Conservation (phyloP, 441 rosid genomes). For the Arabidopsis hybrid region DNA sequence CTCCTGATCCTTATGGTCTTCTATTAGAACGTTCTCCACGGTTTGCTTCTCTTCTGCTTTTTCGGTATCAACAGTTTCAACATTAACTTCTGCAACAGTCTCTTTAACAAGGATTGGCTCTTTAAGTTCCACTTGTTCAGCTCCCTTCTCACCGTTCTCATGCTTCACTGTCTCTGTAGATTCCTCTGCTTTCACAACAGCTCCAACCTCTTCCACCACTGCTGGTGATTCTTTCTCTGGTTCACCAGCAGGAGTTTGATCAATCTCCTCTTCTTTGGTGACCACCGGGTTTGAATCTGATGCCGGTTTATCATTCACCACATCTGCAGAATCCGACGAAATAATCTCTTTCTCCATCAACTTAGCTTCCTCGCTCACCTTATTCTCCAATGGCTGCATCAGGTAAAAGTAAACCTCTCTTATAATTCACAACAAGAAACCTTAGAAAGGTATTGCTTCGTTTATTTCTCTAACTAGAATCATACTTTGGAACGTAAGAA, state of each 20-base stretch:
- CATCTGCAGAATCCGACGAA: slow-evolving; percentile 24
- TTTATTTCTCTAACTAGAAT: not conserved
- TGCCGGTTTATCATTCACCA: slow-evolving; percentile 20
- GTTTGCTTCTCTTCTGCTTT: slow-evolving; percentile 34
- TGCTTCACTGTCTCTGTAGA: slow-evolving; percentile 25
- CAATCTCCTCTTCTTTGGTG: slow-evolving; percentile 28
- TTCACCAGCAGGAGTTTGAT: slow-evolving; percentile 26
- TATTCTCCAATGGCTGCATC: slow-evolving; percentile 43
- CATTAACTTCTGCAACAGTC: slow-evolving; percentile 21
- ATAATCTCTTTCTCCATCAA: slow-evolving; percentile 44
- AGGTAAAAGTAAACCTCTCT: slow-evolving; percentile 28
- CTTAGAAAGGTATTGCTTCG: slow-evolving; percentile 3
- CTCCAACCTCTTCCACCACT: slow-evolving; percentile 32
- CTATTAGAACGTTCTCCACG: slow-evolving; percentile 28
- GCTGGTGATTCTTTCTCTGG: slow-evolving; percentile 34
- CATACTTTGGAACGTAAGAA: slow-evolving; percentile 2
- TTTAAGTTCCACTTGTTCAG: slow-evolving; percentile 29
- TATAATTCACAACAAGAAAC: not conserved
- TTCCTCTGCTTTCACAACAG: slow-evolving; percentile 41
- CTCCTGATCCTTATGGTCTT: slow-evolving; percentile 37
- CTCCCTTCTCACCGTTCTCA: slow-evolving; percentile 36
- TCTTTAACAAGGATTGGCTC: slow-evolving; percentile 30
- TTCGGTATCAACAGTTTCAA: slow-evolving; percentile 15
- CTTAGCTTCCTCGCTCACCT: slow-evolving; percentile 39
- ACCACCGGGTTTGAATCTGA: slow-evolving; percentile 25